phyloP scores from a whole-genome alignment of 2,329 filamentous ascomycete genomes.

The Thelonectria discophora region DNA sequence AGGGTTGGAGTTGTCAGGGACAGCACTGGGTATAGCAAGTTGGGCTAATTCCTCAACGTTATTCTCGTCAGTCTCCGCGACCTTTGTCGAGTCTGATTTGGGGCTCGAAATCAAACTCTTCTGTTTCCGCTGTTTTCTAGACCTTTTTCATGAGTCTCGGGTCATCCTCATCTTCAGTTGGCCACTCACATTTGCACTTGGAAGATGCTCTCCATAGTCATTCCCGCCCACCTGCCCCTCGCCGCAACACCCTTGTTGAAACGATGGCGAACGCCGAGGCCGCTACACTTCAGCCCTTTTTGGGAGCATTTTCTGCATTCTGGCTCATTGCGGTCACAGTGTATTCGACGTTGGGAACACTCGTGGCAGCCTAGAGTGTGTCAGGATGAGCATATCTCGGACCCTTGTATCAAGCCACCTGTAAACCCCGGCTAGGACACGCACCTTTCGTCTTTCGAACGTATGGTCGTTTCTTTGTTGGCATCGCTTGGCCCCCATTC shows the following conservation, averaged over 20 bases:
- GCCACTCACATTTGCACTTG: constrained; percentile 29
- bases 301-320: constrained; percentile 36
- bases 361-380: constrained; percentile 36
- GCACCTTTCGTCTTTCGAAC: constrained; percentile 40
- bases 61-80: neutral
- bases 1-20: neutral
- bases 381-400: neutral
- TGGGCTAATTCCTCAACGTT: neutral
- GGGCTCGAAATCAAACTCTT: no score
- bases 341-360: constrained; percentile 38
- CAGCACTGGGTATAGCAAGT: no score
- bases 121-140: constrained; percentile 5
- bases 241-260: constrained; percentile 41
- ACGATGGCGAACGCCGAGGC: constrained; percentile 37
- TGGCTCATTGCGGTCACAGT: constrained; percentile 37
- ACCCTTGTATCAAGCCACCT: neutral
- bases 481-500: constrained; percentile 22
- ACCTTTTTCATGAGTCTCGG: neutral
- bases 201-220: constrained; percentile 38
- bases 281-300: constrained; percentile 36
- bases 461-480: constrained; percentile 39
- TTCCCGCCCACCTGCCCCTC: constrained; percentile 39
- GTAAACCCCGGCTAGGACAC: neutral
- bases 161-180: no score
- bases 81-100: neutral